Base-by-base conservation (phyloP, 2,329 filamentous ascomycete species). In the Nemania abortiva region DNA sequence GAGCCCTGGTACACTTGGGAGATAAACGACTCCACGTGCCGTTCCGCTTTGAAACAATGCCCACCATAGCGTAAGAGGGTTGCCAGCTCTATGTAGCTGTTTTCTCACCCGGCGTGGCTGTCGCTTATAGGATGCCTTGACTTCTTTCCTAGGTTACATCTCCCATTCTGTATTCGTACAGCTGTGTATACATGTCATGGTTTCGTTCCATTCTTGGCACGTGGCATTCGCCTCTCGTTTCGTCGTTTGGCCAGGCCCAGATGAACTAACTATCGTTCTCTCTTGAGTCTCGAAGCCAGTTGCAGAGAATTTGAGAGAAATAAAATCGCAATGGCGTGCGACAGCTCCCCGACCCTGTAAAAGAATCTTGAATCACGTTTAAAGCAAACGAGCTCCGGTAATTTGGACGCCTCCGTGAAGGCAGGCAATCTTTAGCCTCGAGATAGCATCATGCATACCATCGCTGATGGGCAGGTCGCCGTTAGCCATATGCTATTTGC, bases 91-190 rank as follows among this genome's bases (percentile, higher is more conserved):
- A 27, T 2, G 24, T 27, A 27, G 24, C 2, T 27, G 24, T 42
- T 42, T 42, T 15, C 39, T 24, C n/a, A 7, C 18, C 7, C 20
- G 7, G 47, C 47, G 49, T 52, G 49, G 49, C 49, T 52, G 11
- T 29, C 22, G 49, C 49, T 52, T 52, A 52, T 52, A 52, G 49
- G 49, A 52, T 29, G 49, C 49, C 47, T 50, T 50, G 20, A 50
- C n/a, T 24, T 24, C 22, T 22, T 24, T 22, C 3, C 47, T 22
- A 37, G 11, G 24, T 27, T 27, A 27, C 24, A 27, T 27, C 5
- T 27, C 5, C 24, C 24, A 27, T 27, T 27, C 24, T 27, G 24
- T 27, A 27, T 27, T n/a, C n/a, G n/a, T n/a, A n/a, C n/a, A n/a
- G n/a, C n/a, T n/a, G n/a, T n/a, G n/a, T n/a, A n/a, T n/a, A n/a